Percentiles rank a stretch among this genome's conserved stretches.
These are phyloP conservation scores for Durusdinium trenchii DNA, from an alignment of 73 alveolate species.

Conservation along the genomic window DNA sequence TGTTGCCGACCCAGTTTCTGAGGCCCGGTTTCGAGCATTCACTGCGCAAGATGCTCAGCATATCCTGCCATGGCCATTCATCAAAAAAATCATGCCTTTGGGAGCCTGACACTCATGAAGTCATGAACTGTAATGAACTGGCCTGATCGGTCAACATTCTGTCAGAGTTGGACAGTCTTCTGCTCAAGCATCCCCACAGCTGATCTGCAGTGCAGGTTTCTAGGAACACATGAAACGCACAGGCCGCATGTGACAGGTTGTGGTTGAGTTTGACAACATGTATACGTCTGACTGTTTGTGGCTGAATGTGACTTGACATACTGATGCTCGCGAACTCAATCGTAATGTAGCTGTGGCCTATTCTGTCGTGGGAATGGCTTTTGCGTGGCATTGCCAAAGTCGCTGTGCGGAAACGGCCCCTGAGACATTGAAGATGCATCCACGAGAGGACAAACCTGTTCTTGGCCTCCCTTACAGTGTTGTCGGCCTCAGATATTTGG, in stretches of 20 bases:
- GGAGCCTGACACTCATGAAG: no score
- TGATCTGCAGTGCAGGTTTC: constrained; percentile 1
- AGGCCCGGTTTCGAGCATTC: constrained; percentile 41
- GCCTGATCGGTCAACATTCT: not conserved
- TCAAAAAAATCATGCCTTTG: not conserved
- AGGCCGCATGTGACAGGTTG: not conserved
- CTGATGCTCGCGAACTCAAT: not conserved
- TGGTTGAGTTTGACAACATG: not conserved
- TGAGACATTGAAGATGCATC: not conserved
- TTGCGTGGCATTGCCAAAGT: constrained; percentile 12
- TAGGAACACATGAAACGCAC: not conserved
- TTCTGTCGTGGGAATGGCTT: not conserved
- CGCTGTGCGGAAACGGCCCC: not conserved
- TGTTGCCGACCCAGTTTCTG: not conserved
- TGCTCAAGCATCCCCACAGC: not conserved
- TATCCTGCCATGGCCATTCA: not conserved
- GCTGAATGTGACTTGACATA: not conserved
- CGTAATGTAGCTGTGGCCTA: not conserved
- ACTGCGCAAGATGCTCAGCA: not conserved
- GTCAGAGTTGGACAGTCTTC: not conserved
- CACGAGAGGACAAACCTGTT: not conserved
- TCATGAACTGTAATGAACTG: not conserved
- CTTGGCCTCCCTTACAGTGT: constrained; percentile 17
- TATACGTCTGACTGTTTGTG: no score
- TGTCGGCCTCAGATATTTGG: no score